Evolutionary conservation across 306 rosid species (phyloP), one percentile per base, ranked within the genome.

Genomic region (Trifolium repens): DNA sequence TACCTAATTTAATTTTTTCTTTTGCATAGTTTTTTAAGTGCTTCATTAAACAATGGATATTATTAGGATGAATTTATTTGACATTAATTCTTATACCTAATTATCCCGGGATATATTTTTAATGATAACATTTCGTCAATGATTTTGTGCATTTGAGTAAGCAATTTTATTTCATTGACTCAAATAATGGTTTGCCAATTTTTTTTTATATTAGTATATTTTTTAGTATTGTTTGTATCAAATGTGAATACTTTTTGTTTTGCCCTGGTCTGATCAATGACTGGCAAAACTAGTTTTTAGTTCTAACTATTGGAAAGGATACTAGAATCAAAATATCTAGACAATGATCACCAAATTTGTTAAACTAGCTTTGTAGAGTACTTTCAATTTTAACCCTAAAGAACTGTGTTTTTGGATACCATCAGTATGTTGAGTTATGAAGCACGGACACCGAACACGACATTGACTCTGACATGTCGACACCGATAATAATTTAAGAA

Each of bases 11-110:
- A 5, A 26, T 8, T 58, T 13, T 22, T 10, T 26, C 17, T 43
- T 71, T 58, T 26, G 62, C 50, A 64, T 40, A 68, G 63, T 64
- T 77, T 14, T 64, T 77, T 14, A 67, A 17, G 39, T 30, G 54
- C 15, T 73, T 39, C 39, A 39, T 72, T 53, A 30, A 5, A 30
- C 43, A 58, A 58, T 50, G 59, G 15, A 14, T 39, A 3, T 46
- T 46, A 3, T 46, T 46, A 37, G 8, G 4, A 35, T 47, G 42
- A n/a, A 15, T 10, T 43, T 43, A 60, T 67, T 67, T 40, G 54
- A 40, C 46, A 61, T 73, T 50, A 12, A 39, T 32, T 32, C 35
- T 5, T 4, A 39, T 39, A 37, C 40, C 15, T 44, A 11, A 44
- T 30, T 30, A 30, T 30, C 34, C 3, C 34, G 34, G 3, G 34